Evolutionary conservation across 2,329 filamentous ascomycete species (phyloP).

Genomic region (Blastomyces gilchristii): DNA sequence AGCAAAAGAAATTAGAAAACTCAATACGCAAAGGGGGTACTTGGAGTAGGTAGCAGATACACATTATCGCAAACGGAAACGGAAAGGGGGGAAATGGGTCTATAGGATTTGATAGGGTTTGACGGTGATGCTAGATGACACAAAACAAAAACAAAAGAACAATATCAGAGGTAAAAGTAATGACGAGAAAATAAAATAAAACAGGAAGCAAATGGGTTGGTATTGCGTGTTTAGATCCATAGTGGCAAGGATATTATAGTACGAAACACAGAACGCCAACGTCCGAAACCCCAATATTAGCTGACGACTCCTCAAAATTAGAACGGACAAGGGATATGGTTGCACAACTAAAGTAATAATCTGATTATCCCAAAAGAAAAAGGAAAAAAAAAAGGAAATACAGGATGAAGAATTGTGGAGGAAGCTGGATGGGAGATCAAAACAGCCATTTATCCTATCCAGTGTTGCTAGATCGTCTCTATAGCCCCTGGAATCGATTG

Average conservation of each 20-base stretch:
- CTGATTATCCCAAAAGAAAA: not conserved
- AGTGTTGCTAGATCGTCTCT: not conserved
- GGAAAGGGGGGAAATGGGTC: not conserved
- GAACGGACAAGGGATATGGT: not conserved
- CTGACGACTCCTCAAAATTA: not conserved
- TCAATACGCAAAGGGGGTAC: not conserved
- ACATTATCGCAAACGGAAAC: not conserved
- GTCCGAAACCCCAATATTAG: not conserved
- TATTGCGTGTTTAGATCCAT: not conserved
- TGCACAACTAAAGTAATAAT: not conserved
- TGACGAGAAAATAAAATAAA: not conserved
- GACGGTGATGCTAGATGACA: not conserved
- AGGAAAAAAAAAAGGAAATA: not conserved
- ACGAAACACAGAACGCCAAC: not conserved
- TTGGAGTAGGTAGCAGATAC: not conserved
- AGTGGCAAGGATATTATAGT: not conserved
- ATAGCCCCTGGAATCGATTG: not conserved
- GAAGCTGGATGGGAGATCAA: not conserved
- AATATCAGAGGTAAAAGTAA: too few relatives aligned
- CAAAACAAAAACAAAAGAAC: not conserved
- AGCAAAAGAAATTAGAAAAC: too few relatives aligned
- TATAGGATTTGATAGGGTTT: not conserved
- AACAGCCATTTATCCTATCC: not conserved
- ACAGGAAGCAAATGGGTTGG: not conserved
- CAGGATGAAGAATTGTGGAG: not conserved